These are phyloP conservation scores for Termitomyces sp. DNA, from an alignment of 768 basidiomycete species.

Conservation along the genomic window DNA sequence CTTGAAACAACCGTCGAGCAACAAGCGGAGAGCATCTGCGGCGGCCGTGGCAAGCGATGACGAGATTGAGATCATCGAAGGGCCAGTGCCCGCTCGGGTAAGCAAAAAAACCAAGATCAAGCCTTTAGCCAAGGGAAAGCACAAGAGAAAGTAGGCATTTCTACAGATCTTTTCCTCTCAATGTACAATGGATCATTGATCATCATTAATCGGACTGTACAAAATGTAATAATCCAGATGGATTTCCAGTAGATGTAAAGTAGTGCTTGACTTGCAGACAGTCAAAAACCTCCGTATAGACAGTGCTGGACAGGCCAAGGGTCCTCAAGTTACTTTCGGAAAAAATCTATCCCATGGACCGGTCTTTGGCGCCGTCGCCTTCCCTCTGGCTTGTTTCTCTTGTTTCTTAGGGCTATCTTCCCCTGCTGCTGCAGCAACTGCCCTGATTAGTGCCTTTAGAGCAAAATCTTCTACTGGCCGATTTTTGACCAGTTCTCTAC, in stretches of 20 bases:
- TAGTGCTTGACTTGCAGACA: not conserved
- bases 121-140: slow-evolving; percentile 33
- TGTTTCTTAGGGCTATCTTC: slow-evolving; percentile 40
- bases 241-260: not conserved
- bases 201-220: not conserved
- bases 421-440: slow-evolving; percentile 45
- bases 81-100: slow-evolving; percentile 27
- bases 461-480: slow-evolving; percentile 60
- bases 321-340: slow-evolving; percentile 14
- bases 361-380: slow-evolving; percentile 14
- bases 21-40: slow-evolving; percentile 49
- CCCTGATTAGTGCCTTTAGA: slow-evolving; percentile 53
- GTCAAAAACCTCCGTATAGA: not conserved
- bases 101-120: slow-evolving; percentile 33
- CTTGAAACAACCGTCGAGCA: slow-evolving; percentile 19
- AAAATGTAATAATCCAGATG: not conserved
- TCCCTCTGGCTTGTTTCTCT: slow-evolving; percentile 14
- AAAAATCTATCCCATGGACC: slow-evolving; percentile 51
- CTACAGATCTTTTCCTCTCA: not conserved
- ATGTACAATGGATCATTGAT: not conserved
- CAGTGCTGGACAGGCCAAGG: not conserved
- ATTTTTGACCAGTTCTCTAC: slow-evolving; percentile 44
- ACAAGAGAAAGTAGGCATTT: slow-evolving; percentile 28
- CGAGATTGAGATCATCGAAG: slow-evolving; percentile 52
- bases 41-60: slow-evolving; percentile 42